These are phyloP conservation scores for Cylindrotheca closterium DNA, from an alignment of 108 stramenopile genomes.

Conservation along the genomic window DNA sequence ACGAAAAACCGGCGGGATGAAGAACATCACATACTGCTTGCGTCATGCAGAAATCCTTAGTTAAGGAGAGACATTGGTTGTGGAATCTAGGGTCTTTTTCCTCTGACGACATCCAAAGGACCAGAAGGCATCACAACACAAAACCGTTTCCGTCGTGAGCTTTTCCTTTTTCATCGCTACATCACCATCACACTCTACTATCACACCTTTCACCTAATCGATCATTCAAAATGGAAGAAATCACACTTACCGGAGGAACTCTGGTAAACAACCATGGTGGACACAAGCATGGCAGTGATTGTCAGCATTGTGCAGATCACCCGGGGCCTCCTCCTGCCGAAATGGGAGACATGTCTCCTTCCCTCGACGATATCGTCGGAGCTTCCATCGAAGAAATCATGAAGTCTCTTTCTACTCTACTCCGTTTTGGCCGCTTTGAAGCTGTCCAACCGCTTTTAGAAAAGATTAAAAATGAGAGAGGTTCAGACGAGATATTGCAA, in stretches of 20 bases:
- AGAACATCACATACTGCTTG: too few relatives aligned
- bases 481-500: constrained; percentile 5
- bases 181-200: too few relatives aligned
- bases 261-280: constrained; percentile 21
- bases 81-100: too few relatives aligned
- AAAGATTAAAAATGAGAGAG: constrained; percentile 24
- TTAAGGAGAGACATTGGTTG: too few relatives aligned
- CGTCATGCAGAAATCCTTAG: too few relatives aligned
- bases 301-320: constrained; percentile 22
- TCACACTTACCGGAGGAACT: constrained; percentile 73
- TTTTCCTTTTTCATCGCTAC: too few relatives aligned
- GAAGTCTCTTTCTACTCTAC: constrained; percentile 1
- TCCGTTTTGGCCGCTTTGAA: constrained; percentile 38
- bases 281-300: constrained; percentile 26
- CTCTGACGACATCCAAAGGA: too few relatives aligned
- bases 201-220: too few relatives aligned
- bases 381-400: constrained; percentile 1
- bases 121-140: too few relatives aligned
- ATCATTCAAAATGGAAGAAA: constrained; percentile 43
- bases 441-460: constrained; percentile 48
- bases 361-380: neutral
- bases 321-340: constrained; percentile 6
- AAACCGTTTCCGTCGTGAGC: too few relatives aligned
- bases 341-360: neutral
- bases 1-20: too few relatives aligned